Evolutionary conservation across 352 stramenopile genomes (phyloP), one percentile per base, ranked within the genome.

Genomic region (Halophytophthora polymorphica): DNA sequence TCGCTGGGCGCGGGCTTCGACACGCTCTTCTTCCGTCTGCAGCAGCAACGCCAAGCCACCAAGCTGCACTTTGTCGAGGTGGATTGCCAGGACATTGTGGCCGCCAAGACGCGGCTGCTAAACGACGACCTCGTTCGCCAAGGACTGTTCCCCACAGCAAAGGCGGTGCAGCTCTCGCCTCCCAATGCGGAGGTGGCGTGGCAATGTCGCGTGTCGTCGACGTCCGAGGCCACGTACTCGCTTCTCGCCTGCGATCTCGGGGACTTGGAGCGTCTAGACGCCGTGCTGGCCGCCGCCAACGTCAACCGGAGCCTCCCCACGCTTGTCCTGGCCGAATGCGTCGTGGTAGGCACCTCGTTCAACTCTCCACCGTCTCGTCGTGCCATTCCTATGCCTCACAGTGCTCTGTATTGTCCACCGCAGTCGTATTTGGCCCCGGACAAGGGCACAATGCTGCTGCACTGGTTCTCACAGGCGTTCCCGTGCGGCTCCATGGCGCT

Each of bases 1-100:
- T 90, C 79, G 40, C 68, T 90, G 7, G 79, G 79, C 23, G 74
- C 77, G 17, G 79, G 80, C 10, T 91, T 88, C 45, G 80, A 91
- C 64, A 88, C 77, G 35, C 63, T 88, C 4, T 86, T 82, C 56
- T 91, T 88, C 60, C 75, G 77, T 35, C 43, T 91, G 10, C 38
- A 73, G 15, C 47, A 72, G 37, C 49, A 75, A 12, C 49, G 57
- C 5, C 19, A 51, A 14, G n/a, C 23, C 47, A 29, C 50, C 1
- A 53, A 58, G 7, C 1, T 86, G 15, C 33, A 40, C 3, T 81
- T 88, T 31, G 57, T 67, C 6, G 80, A 91, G 52, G 66, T 88
- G 29, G 80, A 91, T 59, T 88, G 75, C 51, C 56, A 71, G 2
- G 58, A 53, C 18, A 88, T 91, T 45, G 69, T 73, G 19, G 14